These are phyloP conservation scores for Saccharomyces hybrid DNA, from an alignment of 1,139 yeast species.

Conservation along the genomic window DNA sequence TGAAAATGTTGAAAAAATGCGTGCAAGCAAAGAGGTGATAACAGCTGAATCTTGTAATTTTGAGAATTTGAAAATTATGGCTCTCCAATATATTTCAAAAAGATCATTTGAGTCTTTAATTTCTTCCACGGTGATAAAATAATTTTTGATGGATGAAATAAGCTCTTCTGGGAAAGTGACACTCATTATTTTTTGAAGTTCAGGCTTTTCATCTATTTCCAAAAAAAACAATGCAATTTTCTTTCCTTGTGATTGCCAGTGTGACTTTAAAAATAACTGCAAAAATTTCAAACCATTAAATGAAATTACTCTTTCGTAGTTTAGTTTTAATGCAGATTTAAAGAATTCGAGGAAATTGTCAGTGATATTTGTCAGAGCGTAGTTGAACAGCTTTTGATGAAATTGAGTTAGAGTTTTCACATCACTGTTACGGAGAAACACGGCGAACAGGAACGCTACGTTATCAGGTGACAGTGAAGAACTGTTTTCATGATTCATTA, in stretches of 20 bases:
- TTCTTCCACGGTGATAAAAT: conserved; percentile 1
- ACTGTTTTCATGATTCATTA: conserved; percentile 8
- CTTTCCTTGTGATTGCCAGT: conserved; percentile 33
- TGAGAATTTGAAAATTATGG: conserved; percentile 19
- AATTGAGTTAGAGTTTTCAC: conserved; percentile 41
- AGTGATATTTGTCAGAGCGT: conserved; percentile 32
- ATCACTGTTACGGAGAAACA: conserved; percentile 54
- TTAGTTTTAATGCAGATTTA: conserved; percentile 39
- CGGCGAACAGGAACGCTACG: conserved; percentile 35
- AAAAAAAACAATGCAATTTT: conserved; percentile 42
- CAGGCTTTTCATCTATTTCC: conserved; percentile 27
- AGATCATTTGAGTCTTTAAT: conserved; percentile 17
- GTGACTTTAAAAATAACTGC: conserved; percentile 43
- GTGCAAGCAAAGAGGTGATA: conserved; percentile 11
- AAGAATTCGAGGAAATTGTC: conserved; percentile 42
- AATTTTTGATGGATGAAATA: conserved; percentile 5
- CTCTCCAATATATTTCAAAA: conserved; percentile 34
- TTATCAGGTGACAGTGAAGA: conserved; percentile 21
- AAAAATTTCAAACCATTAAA: conserved; percentile 41
- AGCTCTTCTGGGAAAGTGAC: conserved; percentile 18
- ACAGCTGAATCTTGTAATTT: conserved; percentile 8
- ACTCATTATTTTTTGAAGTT: conserved; percentile 10
- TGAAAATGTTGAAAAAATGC: conserved; percentile 5
- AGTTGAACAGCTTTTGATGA: conserved; percentile 40
- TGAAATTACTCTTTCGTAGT: conserved; percentile 41